Evolutionary conservation across 140 eudicot genomes (phyloP).

Genomic region (Cichorium intybus): DNA sequence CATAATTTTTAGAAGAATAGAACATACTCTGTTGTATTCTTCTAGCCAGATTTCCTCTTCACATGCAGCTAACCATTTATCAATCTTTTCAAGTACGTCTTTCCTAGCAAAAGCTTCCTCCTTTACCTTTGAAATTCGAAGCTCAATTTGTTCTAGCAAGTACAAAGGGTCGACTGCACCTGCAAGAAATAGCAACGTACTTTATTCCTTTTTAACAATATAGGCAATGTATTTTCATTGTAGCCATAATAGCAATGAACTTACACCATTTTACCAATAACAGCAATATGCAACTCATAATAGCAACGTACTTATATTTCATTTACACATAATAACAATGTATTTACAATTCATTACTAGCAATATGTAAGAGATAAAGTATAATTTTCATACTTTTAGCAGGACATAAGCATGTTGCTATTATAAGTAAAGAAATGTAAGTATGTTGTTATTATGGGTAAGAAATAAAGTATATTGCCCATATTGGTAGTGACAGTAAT

Average conservation of each 20-base stretch:
- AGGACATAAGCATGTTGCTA: too few species aligned
- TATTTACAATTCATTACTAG: too few species aligned
- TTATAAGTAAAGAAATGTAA: too few species aligned
- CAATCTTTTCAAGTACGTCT: slow-evolving; percentile 77
- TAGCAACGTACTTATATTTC: too few species aligned
- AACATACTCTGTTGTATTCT: slow-evolving; percentile 72
- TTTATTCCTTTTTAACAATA: neutral
- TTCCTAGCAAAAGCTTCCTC: slow-evolving; percentile 78
- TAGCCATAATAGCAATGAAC: too few species aligned
- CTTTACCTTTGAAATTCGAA: slow-evolving; percentile 57
- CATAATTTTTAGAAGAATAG: neutral
- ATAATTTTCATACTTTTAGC: too few species aligned
- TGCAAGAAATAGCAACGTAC: slow-evolving; percentile 26
- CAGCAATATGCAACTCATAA: too few species aligned
- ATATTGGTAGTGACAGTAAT: neutral
- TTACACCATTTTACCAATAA: too few species aligned
- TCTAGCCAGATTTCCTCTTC: slow-evolving; percentile 90
- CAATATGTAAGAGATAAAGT: too few species aligned
- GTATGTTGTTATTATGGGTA: neutral
- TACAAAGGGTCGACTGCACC: slow-evolving; percentile 55
- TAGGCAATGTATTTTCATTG: too few species aligned
- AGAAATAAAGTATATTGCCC: neutral
- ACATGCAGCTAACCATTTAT: slow-evolving; percentile 78
- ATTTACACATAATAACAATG: too few species aligned
- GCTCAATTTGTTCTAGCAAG: slow-evolving; percentile 65